phyloP scores from a whole-genome alignment of 176 grass and related monocot species.

The Alloteropsis semialata region DNA sequence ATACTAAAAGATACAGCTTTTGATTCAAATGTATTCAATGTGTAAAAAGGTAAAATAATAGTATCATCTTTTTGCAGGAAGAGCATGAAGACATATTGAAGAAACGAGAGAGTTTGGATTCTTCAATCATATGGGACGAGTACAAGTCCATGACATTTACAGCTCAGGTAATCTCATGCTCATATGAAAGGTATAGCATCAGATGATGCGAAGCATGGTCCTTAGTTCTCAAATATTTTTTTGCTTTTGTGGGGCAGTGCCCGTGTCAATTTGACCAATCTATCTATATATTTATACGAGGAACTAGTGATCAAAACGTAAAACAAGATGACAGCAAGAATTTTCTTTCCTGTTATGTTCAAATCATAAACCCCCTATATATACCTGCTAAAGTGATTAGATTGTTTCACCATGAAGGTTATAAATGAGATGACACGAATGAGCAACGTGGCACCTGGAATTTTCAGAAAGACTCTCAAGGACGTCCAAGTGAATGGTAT shows the following conservation, averaged over 20 bases:
- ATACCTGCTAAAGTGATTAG: background rate
- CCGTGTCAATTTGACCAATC: too few relatives aligned
- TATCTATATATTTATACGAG: too few relatives aligned
- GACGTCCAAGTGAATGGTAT: slow-evolving; percentile 15
- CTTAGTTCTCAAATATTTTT: too few relatives aligned
- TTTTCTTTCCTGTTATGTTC: background rate
- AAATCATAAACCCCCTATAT: background rate
- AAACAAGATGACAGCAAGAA: too few relatives aligned
- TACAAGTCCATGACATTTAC: slow-evolving; percentile 15
- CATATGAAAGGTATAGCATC: too few relatives aligned
- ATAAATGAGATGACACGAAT: background rate
- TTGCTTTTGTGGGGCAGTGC: too few relatives aligned
- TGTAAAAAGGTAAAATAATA: too few relatives aligned
- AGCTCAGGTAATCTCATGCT: background rate
- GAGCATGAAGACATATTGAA: slow-evolving; percentile 6
- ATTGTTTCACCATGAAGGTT: background rate
- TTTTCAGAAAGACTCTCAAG: slow-evolving; percentile 11
- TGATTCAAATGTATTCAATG: too few relatives aligned
- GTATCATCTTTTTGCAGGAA: background rate
- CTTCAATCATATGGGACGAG: slow-evolving; percentile 6
- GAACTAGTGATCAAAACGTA: too few relatives aligned
- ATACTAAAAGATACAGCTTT: too few relatives aligned
- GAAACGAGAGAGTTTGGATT: background rate
- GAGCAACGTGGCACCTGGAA: background rate
- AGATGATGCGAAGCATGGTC: too few relatives aligned